Evolutionary conservation across 306 rosid species (phyloP), one percentile per base, ranked within the genome.

Genomic region (Vigna reflexopilosa): DNA sequence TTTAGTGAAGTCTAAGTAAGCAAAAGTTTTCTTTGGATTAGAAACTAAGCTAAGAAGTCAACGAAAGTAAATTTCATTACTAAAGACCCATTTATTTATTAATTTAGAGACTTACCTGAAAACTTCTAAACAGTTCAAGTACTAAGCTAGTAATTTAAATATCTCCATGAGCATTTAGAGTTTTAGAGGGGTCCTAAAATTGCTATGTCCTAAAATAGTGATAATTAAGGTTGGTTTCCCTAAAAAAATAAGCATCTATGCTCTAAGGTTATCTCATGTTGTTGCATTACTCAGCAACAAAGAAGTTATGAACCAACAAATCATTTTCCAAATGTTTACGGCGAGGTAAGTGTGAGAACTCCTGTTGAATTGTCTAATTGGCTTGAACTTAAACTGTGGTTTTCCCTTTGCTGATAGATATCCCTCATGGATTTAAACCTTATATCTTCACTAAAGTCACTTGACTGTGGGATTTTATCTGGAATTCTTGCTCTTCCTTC

Each of bases 401-500:
- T 80, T 69, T 69, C 83, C 44, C 15, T 82, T 1, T 85, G 77
- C 58, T 75, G 67, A 55, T 48, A 57, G 26, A 82, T 51, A 69
- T 84, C 90, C 55, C 82, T 80, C 57, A 87, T 78, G 19, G 87
- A 79, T 71, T 47, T 72, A 71, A 87, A 82, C 63, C 87, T 84
- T 75, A 59, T 0, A 52, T 82, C 90, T 77, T 87, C 87, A 17
- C 32, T 17, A 6, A 77, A 77, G 6, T 40, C 40, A 71, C 77
- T 70, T 7, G 79, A 55, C 13, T 87, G 84, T 7, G 67, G 55
- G 58, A 32, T 65, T 34, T 54, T 49, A 56, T 89, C 87, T 16
- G 86, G 83, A 80, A 87, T 85, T 28, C 28, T 36, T 3, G 44
- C 67, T 74, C 66, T 77, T 54, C 88, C 91, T 84, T 87, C 88